Evolutionary conservation across 768 basidiomycete species (phyloP), one percentile per base, ranked within the genome.

Genomic region (Mycena albidolilacea): DNA sequence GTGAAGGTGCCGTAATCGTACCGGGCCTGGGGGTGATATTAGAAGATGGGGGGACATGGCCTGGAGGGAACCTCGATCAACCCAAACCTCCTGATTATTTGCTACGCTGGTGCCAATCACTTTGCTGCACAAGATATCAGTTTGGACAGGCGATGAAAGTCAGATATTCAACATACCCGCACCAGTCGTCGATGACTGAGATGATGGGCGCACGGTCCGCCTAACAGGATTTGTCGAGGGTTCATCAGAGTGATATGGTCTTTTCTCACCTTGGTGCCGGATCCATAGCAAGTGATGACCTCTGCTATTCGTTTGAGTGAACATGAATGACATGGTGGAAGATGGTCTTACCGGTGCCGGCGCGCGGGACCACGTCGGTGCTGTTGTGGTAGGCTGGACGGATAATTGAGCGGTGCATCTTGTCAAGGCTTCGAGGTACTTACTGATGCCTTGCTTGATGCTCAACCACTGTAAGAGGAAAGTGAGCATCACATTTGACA

Each of bases 151-250:
- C 57, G 21, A 11, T 2, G n/a, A n/a, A n/a, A 3, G 9, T 3
- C 11, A 0, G 5, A 11, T 19, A 21, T 14, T 7, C 5, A 1
- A 19, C 61, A 5, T 37, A 63, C 61, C 65, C 65, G 23, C 65
- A 67, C 65, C 65, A 67, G 65, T 67, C 65, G 55, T 67, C 65
- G 23, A 67, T 67, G 11, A 67, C 65, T 17, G 65, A 67, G 4
- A 58, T n/a, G 21, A 67, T 57, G 7, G 65, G 65, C 7, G 65
- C 65, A n/a, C 65, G 65, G 65, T 67, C 65, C 11, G 65, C 65
- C 65, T 67, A 50, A 50, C 7, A 30, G 12, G 5, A 21, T 5
- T 38, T 4, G 63, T 64, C 5, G 52, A 19, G 17, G 17, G 6
- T 2, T 43, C 9, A 5, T 10, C 19, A 10, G 10, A 15, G 41